Evolutionary conservation across 176 grass and related monocot species (phyloP).

Genomic region (Cenchrus fungigraminus): DNA sequence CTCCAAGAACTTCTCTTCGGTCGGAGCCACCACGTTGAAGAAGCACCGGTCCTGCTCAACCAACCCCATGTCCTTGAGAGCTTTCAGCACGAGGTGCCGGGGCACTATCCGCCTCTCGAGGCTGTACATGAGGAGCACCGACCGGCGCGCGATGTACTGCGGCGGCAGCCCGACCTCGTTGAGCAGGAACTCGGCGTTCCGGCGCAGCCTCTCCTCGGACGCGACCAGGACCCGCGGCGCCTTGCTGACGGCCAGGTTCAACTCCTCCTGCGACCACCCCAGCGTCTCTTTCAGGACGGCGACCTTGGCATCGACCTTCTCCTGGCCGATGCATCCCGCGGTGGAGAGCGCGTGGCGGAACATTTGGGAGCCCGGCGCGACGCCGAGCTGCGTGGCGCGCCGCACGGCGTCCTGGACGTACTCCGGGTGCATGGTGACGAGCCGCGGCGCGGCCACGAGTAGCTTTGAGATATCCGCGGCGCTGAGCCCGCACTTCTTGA

Average conservation of each 20-base stretch:
- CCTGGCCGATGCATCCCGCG: conserved; percentile 53
- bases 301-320: conserved; percentile 63
- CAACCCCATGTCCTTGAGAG: conserved; percentile 54
- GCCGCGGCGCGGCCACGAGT: conserved; percentile 52
- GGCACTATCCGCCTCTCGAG: conserved; percentile 73
- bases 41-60: conserved; percentile 56
- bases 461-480: conserved; percentile 56
- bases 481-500: conserved; percentile 54
- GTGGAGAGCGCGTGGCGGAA: conserved; percentile 64
- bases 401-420: conserved; percentile 57
- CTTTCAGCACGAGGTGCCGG: conserved; percentile 61
- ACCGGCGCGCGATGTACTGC: conserved; percentile 45
- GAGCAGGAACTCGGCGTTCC: conserved; percentile 59
- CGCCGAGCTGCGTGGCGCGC: conserved; percentile 49
- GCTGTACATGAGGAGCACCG: conserved; percentile 68
- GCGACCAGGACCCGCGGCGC: conserved; percentile 51
- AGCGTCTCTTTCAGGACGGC: conserved; percentile 54
- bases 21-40: conserved; percentile 46
- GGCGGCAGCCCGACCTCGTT: conserved; percentile 63
- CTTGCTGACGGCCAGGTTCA: conserved; percentile 70
- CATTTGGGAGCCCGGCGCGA: conserved; percentile 59
- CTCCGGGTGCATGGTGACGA: conserved; percentile 56
- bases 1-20: conserved; percentile 71
- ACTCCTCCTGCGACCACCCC: conserved; percentile 65
- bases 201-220: conserved; percentile 52